These are phyloP conservation scores for Aspergillus sp. DNA, from an alignment of 2,329 filamentous ascomycete species.

Conservation along the genomic window DNA sequence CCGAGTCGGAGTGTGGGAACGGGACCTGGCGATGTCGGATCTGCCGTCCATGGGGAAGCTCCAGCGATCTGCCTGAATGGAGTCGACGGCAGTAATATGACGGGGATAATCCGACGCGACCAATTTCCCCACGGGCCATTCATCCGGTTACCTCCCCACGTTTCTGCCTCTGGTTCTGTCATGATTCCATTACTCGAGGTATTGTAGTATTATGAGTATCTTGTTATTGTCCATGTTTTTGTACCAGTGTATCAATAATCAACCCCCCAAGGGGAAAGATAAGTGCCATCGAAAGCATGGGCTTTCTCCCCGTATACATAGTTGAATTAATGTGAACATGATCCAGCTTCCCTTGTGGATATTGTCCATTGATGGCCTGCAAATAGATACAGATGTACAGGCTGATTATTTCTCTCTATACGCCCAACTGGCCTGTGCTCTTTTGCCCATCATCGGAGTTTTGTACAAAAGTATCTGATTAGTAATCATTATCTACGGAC, in stretches of 20 bases:
- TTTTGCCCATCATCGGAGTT: too few relatives aligned
- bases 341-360: too few relatives aligned
- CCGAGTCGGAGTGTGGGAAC: constrained; percentile 18
- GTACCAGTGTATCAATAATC: too few relatives aligned
- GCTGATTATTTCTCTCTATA: too few relatives aligned
- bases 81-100: not conserved
- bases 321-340: not conserved
- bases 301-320: not conserved
- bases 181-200: too few relatives aligned
- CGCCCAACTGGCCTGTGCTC: too few relatives aligned
- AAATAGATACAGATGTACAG: too few relatives aligned
- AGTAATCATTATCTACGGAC: too few relatives aligned
- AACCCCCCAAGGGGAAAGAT: not conserved
- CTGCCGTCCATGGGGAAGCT: constrained; percentile 19
- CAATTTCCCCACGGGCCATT: not conserved
- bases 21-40: constrained; percentile 23
- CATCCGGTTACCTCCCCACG: not conserved
- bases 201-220: too few relatives aligned
- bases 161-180: not conserved
- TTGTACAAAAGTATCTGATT: too few relatives aligned
- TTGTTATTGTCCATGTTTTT: too few relatives aligned
- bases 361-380: too few relatives aligned
- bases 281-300: not conserved
- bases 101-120: not conserved
- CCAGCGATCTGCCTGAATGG: not conserved